Percentiles rank a stretch among this genome's conserved stretches.
These are phyloP conservation scores for Rhizomucor pusillus DNA, from an alignment of 371 early-diverging fungal species.

Conservation along the genomic window DNA sequence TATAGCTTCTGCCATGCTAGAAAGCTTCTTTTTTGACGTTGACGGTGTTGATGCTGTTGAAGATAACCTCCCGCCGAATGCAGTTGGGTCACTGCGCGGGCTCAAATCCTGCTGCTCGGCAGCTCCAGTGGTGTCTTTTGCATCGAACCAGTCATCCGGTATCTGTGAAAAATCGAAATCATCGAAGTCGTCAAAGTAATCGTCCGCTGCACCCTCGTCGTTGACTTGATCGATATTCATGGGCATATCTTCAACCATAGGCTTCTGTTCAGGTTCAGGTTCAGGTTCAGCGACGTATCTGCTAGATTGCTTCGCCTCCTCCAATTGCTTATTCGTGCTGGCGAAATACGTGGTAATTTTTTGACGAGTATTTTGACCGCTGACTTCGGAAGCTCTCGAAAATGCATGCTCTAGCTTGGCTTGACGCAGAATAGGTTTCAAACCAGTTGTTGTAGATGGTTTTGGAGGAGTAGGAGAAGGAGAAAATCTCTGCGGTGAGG, in stretches of 20 bases:
- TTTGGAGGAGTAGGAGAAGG: background rate
- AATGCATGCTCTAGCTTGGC: conserved; percentile 29
- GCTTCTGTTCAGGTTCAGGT: too few species aligned
- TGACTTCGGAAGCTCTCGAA: background rate
- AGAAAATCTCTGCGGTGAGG: background rate
- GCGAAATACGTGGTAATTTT: conserved; percentile 18
- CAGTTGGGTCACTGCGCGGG: too few species aligned
- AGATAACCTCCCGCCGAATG: too few species aligned
- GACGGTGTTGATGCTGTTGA: conserved; percentile 1
- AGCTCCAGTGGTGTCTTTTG: background rate
- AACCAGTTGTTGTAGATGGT: too few species aligned
- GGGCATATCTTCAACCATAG: too few species aligned
- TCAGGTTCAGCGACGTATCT: too few species aligned
- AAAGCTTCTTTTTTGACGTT: too few species aligned
- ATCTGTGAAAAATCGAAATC: conserved; percentile 39
- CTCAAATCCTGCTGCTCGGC: too few species aligned
- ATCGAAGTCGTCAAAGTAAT: conserved; percentile 20
- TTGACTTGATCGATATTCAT: background rate
- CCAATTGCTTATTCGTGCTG: background rate
- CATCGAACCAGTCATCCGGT: conserved; percentile 39
- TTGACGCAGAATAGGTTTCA: conserved; percentile 12
- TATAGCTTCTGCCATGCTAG: background rate
- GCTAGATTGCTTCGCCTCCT: background rate
- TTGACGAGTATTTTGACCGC: background rate
- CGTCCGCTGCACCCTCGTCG: conserved; percentile 5